phyloP scores from a whole-genome alignment of 2,329 filamentous ascomycete genomes.

The Phyllosticta citrichinensis region DNA sequence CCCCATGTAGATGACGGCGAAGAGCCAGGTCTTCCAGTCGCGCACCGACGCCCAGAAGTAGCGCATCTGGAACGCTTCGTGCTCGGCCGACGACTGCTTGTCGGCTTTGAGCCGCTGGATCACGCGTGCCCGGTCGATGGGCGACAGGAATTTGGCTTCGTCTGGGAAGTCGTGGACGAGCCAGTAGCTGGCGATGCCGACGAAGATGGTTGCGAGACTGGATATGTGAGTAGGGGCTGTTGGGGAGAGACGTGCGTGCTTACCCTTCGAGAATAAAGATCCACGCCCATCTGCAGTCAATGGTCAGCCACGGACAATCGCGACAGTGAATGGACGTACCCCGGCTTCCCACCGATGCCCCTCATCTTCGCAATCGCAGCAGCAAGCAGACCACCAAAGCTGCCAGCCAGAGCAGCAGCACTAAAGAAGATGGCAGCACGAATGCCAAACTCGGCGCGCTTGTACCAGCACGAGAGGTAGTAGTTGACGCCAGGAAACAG shows the following conservation, averaged over 20 bases:
- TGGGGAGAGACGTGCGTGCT: not conserved
- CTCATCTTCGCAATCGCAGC: conserved; percentile 63
- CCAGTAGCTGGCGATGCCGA: conserved; percentile 62
- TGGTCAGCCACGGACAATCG: not conserved
- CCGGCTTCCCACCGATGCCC: conserved; percentile 42
- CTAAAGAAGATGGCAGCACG: conserved; percentile 77
- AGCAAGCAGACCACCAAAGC: conserved; percentile 64
- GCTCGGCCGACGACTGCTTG: conserved; percentile 62
- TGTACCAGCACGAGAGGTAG: conserved; percentile 79
- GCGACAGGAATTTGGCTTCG: conserved; percentile 60
- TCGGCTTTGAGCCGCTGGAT: conserved; percentile 60
- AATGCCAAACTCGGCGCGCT: conserved; percentile 67
- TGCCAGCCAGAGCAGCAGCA: conserved; percentile 68
- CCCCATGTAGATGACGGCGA: conserved; percentile 71
- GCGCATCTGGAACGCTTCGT: conserved; percentile 62
- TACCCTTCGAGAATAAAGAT: conserved; percentile 21
- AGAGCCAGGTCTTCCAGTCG: conserved; percentile 78
- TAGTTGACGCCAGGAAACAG: conserved; percentile 59
- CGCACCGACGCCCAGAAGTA: conserved; percentile 64
- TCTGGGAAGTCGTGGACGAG: conserved; percentile 77
- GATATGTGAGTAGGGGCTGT: conserved; percentile 36
- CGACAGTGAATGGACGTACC: conserved; percentile 2
- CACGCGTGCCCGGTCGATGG: conserved; percentile 60
- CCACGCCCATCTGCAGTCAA: conserved; percentile 29
- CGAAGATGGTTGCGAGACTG: conserved; percentile 58